Base-by-base conservation (phyloP, 2,329 filamentous ascomycete genomes). In the Xylaria sp. region DNA sequence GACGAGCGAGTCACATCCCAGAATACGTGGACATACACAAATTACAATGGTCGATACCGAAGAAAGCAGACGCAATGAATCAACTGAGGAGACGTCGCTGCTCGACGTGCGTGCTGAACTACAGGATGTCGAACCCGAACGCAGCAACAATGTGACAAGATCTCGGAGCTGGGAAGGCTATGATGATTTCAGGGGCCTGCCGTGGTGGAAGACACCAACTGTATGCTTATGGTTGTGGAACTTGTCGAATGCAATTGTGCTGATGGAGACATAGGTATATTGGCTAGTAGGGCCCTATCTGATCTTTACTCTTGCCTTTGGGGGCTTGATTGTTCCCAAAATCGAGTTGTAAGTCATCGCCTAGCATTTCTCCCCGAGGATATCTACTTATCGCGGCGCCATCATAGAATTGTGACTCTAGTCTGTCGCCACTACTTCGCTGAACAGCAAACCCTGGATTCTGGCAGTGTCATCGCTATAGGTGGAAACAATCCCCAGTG, bases 261-360 rank as follows among this genome's bases (percentile, higher is more conserved):
- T 81, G 72, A 80, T 59, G 68, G 65, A 44, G 36, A 15, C 15
- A 40, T 69, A 93, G 92, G 88, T 97, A 61, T 93, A 86, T 80
- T 98, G 94, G 93, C 85, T 98, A 4, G 80, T 98, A 7, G 88
- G 87, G 0, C 92, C 94, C 0, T 96, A 94, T 80, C 85, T 92
- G 65, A 80, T 97, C 53, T 95, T 93, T 77, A 93, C 93, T 0
- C 83, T 97, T 63, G 94, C 94, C 0, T 95, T 96, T 79, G 96
- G 95, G 38, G 93, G 93, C 65, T 88, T 93, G 6, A 84, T 96
- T 7, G 93, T 97, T 9, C 94, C 95, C 10, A 96, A 92, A 79
- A 85, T 97, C 70, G 97, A 97, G 76, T 82, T 97, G 80, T 89
- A 80, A 79, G 86, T 74, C 38, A 6, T 38, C 9, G 46, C 36